Evolutionary conservation across 495 filamentous ascomycete genomes (phyloP).

Genomic region (Tuber aestivum): DNA sequence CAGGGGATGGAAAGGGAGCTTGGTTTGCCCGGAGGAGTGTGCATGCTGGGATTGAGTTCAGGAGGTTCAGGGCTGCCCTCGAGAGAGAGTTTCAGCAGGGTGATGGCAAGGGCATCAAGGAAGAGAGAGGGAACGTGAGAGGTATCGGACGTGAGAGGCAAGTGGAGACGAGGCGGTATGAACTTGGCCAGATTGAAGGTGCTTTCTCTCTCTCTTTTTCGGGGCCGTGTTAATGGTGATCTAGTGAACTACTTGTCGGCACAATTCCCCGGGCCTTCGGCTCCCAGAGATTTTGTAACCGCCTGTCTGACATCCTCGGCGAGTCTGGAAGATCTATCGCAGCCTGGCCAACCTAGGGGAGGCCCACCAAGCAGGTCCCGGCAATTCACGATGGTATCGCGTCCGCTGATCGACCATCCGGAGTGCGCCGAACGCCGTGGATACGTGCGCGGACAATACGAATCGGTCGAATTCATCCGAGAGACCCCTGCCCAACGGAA

Average conservation of each 20-base stretch:
- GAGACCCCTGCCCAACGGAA: conserved; percentile 59
- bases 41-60: conserved; percentile 68
- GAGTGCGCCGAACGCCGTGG: conserved; percentile 61
- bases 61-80: conserved; percentile 55
- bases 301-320: conserved; percentile 55
- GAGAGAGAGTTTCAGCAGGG: conserved; percentile 52
- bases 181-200: conserved; percentile 57
- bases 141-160: conserved; percentile 75
- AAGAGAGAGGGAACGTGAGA: conserved; percentile 56
- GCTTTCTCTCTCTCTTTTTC: conserved; percentile 17
- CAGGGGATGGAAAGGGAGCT: conserved; percentile 71
- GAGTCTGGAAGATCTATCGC: conserved; percentile 22
- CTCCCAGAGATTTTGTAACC: conserved; percentile 80
- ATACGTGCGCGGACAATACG: conserved; percentile 78
- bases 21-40: conserved; percentile 89
- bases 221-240: conserved; percentile 1
- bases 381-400: conserved; percentile 80
- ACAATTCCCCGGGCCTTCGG: conserved; percentile 81
- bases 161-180: conserved; percentile 55
- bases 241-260: conserved; percentile 76
- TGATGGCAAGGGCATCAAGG: conserved; percentile 45
- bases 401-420: conserved; percentile 65
- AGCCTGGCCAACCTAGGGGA: conserved; percentile 44
- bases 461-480: conserved; percentile 85
- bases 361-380: conserved; percentile 3